Conservation (phyloP, 2,329 filamentous ascomycete species). For the Xylariaceae sp. region DNA sequence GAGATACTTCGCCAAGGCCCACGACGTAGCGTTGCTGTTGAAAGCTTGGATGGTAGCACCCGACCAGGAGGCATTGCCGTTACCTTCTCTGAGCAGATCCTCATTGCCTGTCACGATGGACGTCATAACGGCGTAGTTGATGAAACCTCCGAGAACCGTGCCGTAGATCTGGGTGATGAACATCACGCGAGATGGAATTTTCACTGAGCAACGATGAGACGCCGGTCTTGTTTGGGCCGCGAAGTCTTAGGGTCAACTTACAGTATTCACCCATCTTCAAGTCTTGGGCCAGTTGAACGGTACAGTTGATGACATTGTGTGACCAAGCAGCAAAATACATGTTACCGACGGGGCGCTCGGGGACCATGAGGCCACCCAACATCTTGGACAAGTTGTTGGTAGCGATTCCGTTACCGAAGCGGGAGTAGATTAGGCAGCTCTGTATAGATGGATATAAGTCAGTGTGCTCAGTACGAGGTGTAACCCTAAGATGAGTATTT, state of each 20-base stretch:
- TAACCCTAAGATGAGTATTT: neutral
- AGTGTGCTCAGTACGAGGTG: neutral
- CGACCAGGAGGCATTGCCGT: conserved; percentile 49
- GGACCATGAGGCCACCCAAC: conserved; percentile 47
- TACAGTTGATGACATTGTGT: conserved; percentile 49
- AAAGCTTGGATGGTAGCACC: conserved; percentile 46
- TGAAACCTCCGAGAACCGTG: conserved; percentile 47
- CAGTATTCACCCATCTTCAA: conserved; percentile 57
- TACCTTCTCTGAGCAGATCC: conserved; percentile 38
- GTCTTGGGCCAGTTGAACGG: conserved; percentile 46
- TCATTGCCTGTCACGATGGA: conserved; percentile 46
- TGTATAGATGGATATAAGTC: conserved; percentile 17
- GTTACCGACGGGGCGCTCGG: conserved; percentile 48
- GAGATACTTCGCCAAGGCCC: conserved; percentile 50
- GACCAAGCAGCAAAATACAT: conserved; percentile 58
- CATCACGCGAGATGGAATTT: conserved; percentile 51
- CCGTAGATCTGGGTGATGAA: conserved; percentile 53
- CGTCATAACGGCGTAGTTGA: conserved; percentile 54
- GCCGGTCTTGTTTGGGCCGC: neutral
- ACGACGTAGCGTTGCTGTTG: conserved; percentile 43
- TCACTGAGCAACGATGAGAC: conserved; percentile 31
- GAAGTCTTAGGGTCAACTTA: conserved; percentile 26
- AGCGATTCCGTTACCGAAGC: conserved; percentile 53
- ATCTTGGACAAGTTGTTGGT: conserved; percentile 57
- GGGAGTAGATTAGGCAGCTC: conserved; percentile 48